phyloP scores from a whole-genome alignment of 345 rosid species.

The Kandelia obovata region DNA sequence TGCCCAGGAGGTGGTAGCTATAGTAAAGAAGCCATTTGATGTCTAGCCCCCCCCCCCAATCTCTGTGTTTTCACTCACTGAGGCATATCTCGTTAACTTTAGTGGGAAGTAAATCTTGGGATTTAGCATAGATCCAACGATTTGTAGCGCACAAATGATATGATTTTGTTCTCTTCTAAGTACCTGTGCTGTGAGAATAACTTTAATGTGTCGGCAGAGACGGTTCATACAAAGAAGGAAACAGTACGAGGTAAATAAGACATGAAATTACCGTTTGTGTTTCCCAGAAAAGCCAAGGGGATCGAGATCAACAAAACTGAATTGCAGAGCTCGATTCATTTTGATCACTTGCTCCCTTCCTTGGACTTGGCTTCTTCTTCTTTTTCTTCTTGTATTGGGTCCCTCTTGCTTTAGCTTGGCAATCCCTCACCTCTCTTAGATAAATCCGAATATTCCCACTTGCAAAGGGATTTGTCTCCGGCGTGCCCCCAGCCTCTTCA shows the following conservation, averaged over 20 bases:
- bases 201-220: too few relatives aligned
- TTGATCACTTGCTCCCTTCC: conserved; percentile 12
- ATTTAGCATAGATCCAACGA: too few relatives aligned
- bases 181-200: too few relatives aligned
- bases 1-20: too few relatives aligned
- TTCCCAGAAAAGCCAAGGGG: neutral
- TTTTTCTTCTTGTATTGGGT: conserved; percentile 83
- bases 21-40: too few relatives aligned
- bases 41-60: too few relatives aligned
- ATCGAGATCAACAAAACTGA: conserved; percentile 38
- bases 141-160: too few relatives aligned
- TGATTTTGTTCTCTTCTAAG: too few relatives aligned
- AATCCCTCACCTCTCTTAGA: conserved; percentile 72
- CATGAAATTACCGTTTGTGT: conserved; percentile 15
- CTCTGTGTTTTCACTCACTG: too few relatives aligned
- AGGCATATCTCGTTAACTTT: too few relatives aligned
- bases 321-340: conserved; percentile 45
- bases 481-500: conserved; percentile 83
- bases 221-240: neutral
- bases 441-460: conserved; percentile 63
- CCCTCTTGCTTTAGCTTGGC: conserved; percentile 84
- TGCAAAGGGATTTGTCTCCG: conserved; percentile 79
- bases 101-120: too few relatives aligned
- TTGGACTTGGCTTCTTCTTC: conserved; percentile 53
- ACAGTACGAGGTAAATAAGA: neutral